A percentile compares a stretch with the other conserved stretches of the same genome.
phyloP scores from a whole-genome alignment of 495 filamentous ascomycete species.

The Halenospora varia region DNA sequence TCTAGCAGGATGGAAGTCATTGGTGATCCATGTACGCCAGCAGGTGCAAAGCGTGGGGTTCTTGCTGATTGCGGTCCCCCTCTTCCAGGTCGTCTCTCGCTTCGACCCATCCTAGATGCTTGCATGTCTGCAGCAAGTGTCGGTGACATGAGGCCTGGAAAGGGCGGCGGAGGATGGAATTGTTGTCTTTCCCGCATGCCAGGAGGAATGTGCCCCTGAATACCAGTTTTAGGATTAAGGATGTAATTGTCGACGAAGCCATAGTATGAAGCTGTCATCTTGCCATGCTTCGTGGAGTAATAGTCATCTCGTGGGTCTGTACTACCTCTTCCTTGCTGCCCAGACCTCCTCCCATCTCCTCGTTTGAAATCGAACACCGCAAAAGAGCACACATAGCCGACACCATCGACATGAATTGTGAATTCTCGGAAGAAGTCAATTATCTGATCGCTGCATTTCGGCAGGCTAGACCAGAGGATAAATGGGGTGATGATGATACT shows the following conservation, averaged over 20 bases:
- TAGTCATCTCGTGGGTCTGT: constrained; percentile 82
- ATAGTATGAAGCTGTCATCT: constrained; percentile 94
- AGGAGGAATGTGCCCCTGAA: constrained; percentile 42
- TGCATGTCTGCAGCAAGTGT: constrained; percentile 52
- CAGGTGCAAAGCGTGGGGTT: constrained; percentile 23
- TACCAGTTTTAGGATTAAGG: constrained; percentile 53
- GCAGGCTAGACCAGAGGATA: constrained; percentile 81
- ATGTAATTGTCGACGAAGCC: constrained; percentile 91
- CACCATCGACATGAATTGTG: constrained; percentile 91
- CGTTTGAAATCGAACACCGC: constrained; percentile 98
- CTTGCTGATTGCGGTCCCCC: constrained; percentile 10
- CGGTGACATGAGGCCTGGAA: constrained; percentile 67
- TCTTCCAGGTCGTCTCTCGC: constrained; percentile 31
- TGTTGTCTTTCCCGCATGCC: constrained; percentile 49
- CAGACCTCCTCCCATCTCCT: constrained; percentile 50
- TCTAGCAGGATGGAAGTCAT: constrained; percentile 78
- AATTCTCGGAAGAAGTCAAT: constrained; percentile 98
- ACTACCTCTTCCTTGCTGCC: constrained; percentile 27
- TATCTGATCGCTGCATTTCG: constrained; percentile 85
- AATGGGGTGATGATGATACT: constrained; percentile 91
- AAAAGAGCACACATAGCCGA: constrained; percentile 94
- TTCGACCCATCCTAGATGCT: constrained; percentile 44
- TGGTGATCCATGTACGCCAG: constrained; percentile 41
- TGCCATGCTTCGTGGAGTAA: constrained; percentile 90
- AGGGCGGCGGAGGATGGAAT: constrained; percentile 79